Evolutionary conservation across 2,329 filamentous ascomycete genomes (phyloP), one percentile per base, ranked within the genome.

Genomic region (Aspergillus ochraceus): DNA sequence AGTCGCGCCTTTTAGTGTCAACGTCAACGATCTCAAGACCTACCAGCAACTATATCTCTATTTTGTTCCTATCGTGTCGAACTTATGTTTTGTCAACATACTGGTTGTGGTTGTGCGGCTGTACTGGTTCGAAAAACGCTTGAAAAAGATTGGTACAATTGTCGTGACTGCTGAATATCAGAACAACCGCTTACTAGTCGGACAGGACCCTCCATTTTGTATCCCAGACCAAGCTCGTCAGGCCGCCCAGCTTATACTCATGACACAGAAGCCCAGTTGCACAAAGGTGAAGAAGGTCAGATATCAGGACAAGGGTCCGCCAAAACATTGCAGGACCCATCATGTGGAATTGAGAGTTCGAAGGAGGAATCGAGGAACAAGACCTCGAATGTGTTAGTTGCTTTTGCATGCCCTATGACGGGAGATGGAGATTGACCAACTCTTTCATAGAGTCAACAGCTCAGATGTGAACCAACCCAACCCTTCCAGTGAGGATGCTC

Each of bases 21-120:
- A 85, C 64, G 68, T 84, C 52, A 84, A 83, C 50, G 68, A 73
- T 1, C 66, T 85, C 17, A 76, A 76, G 60, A 76, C 73, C 0
- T 84, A 84, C 59, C 83, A 85, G 64, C 83, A 85, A 63, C 61
- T 84, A 3, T 80, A 77, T 54, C 64, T 84, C 39, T 85, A 84
- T 64, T 73, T 84, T 50, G 69, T 82, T 19, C 81, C 83, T 0
- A 75, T 82, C 8, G 58, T 84, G 2, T 78, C 77, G 0, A 83
- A 84, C 57, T 58, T 82, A 17, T 76, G 77, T 0, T 82, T 83
- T 63, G 71, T 84, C 65, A 84, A 84, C 63, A 77, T 80, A 3
- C 54, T 81, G 8, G 79, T 84, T 5, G 80, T 84, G 3, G 65
- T 80, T 12, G 76, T 81, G 0, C 76, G 83, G 0, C 64, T 84